phyloP scores from a whole-genome alignment of 2,329 filamentous ascomycete genomes.

The Scedosporium minutisporum region DNA sequence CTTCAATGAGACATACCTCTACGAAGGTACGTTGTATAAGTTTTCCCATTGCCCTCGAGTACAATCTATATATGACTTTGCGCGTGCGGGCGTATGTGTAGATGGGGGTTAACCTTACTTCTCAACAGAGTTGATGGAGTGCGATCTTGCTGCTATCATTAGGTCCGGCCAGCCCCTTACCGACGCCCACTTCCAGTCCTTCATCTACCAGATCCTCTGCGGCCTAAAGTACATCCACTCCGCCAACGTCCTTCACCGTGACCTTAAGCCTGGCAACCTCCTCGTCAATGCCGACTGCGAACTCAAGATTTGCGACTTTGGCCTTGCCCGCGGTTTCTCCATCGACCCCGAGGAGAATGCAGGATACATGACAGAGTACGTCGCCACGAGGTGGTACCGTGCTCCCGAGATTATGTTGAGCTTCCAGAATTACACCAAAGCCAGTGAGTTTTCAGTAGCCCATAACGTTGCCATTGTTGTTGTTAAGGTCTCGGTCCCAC shows the following conservation, averaged over 20 bases:
- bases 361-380: slow-evolving; percentile 99
- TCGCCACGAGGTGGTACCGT: slow-evolving; percentile 90
- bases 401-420: slow-evolving; percentile 99
- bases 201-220: slow-evolving; percentile 99
- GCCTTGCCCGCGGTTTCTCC: slow-evolving; percentile 90
- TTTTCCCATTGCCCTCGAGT: background rate
- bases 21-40: slow-evolving; percentile 61
- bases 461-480: background rate
- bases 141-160: slow-evolving; percentile 95
- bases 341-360: slow-evolving; percentile 97
- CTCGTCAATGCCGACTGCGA: slow-evolving; percentile 98
- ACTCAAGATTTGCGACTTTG: slow-evolving; percentile 98
- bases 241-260: slow-evolving; percentile 91
- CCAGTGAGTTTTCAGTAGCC: slow-evolving; percentile 58
- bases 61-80: background rate
- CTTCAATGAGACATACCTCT: slow-evolving; percentile 98
- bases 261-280: slow-evolving; percentile 93
- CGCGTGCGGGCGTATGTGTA: too few species aligned
- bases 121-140: slow-evolving; percentile 87
- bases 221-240: slow-evolving; percentile 99
- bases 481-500: background rate
- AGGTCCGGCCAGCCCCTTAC: slow-evolving; percentile 93
- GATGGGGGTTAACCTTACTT: too few species aligned
- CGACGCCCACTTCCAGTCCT: slow-evolving; percentile 98
- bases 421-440: slow-evolving; percentile 99